phyloP scores from a whole-genome alignment of 805 yeast genomes.

The Yarrowia sp. region DNA sequence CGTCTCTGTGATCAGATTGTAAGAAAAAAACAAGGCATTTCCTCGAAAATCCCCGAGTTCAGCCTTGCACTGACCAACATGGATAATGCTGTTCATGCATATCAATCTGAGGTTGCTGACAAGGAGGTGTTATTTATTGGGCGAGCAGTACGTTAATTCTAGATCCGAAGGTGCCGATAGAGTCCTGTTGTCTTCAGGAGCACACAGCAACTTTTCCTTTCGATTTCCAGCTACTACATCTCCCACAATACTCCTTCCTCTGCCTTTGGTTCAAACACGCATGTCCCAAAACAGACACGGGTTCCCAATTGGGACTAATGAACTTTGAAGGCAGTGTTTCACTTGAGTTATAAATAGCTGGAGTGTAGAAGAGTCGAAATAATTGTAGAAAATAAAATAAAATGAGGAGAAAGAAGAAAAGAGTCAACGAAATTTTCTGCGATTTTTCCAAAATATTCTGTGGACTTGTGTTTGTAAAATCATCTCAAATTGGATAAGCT shows the following conservation, averaged over 20 bases:
- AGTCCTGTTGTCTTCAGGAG: background rate
- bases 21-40: no score
- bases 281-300: conserved; percentile 17
- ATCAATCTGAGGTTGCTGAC: background rate
- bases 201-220: background rate
- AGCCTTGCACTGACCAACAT: background rate
- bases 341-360: background rate
- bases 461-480: no score
- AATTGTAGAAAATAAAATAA: no score
- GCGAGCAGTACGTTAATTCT: no score
- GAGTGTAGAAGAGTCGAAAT: no score
- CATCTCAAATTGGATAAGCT: no score
- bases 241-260: background rate
- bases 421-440: no score
- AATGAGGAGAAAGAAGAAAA: no score
- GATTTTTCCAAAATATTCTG: no score
- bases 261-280: background rate
- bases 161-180: background rate
- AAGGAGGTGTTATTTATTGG: background rate
- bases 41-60: background rate
- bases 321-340: conserved; percentile 7
- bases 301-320: conserved; percentile 14
- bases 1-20: no score
- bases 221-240: no score
- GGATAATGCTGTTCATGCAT: conserved; percentile 21